Conservation (phyloP, 1,284 basidiomycete species). For the Ceratobasidium theobromae region DNA sequence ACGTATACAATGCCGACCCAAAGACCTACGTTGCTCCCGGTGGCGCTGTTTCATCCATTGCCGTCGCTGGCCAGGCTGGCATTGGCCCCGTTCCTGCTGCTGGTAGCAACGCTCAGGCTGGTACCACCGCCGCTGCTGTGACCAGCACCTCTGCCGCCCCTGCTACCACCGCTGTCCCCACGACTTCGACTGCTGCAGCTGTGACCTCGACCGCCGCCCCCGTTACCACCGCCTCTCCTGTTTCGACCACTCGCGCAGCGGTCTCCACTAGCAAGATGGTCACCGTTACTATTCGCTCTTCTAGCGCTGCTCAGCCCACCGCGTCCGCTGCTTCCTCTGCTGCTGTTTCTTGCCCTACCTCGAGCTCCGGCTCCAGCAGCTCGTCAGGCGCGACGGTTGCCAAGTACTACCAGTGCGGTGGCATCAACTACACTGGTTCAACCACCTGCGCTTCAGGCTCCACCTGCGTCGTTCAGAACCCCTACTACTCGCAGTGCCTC, state of each 20-base stretch:
- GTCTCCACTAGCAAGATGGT: constrained; percentile 9
- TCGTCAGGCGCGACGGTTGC: constrained; percentile 5
- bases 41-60: constrained; percentile 6
- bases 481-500: constrained; percentile 33
- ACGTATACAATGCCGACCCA: background rate
- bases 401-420: constrained; percentile 31
- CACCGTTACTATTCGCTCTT: constrained; percentile 9
- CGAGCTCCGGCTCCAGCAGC: constrained; percentile 2
- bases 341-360: background rate
- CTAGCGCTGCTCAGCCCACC: background rate
- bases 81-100: constrained; percentile 4
- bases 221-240: background rate
- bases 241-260: background rate
- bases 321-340: background rate
- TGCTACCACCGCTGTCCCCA: background rate
- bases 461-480: constrained; percentile 28
- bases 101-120: background rate
- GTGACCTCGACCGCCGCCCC: background rate
- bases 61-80: constrained; percentile 4
- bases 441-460: constrained; percentile 23
- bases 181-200: constrained; percentile 15
- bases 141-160: background rate
- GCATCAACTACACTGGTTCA: constrained; percentile 11
- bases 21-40: constrained; percentile 22
- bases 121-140: background rate